Conservation (phyloP, 2,329 filamentous ascomycete species). For the Macroventuria anomochaeta region DNA sequence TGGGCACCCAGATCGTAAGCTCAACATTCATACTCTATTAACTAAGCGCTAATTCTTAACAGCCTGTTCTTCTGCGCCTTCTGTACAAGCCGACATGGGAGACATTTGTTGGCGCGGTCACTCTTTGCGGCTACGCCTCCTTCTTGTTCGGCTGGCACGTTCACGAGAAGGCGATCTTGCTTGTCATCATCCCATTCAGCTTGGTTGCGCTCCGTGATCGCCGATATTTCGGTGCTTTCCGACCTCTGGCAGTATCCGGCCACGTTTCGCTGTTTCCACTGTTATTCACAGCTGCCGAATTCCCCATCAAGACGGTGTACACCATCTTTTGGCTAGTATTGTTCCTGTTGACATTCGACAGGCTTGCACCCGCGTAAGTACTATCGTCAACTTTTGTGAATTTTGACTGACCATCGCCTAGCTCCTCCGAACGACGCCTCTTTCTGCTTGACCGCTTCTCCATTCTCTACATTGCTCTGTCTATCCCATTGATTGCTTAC, state of each 20-base stretch:
- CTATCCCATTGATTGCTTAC: conserved; percentile 88
- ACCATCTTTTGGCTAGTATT: conserved; percentile 89
- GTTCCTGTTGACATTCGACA: conserved; percentile 86
- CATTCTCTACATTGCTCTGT: conserved; percentile 84
- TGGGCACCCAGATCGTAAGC: conserved; percentile 76
- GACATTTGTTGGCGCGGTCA: conserved; percentile 85
- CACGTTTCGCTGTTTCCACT: conserved; percentile 96
- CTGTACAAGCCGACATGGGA: conserved; percentile 85
- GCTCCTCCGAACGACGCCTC: conserved; percentile 59
- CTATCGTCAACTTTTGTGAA: background rate
- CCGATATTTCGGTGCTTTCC: conserved; percentile 88
- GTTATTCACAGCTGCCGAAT: conserved; percentile 89
- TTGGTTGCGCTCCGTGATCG: conserved; percentile 89
- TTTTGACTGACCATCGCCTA: conserved; percentile 22
- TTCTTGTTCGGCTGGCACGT: conserved; percentile 99
- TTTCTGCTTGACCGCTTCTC: conserved; percentile 93
- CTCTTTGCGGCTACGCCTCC: conserved; percentile 92
- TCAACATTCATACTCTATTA: background rate
- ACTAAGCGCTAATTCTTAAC: conserved; percentile 13
- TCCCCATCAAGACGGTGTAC: conserved; percentile 91
- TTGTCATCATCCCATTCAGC: conserved; percentile 94
- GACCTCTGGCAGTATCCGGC: conserved; percentile 88
- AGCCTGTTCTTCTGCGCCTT: conserved; percentile 73
- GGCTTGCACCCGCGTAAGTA: conserved; percentile 76
- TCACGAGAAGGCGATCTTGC: conserved; percentile 93